Base-by-base conservation (phyloP, 805 yeast species). In the Candida saitoana region DNA sequence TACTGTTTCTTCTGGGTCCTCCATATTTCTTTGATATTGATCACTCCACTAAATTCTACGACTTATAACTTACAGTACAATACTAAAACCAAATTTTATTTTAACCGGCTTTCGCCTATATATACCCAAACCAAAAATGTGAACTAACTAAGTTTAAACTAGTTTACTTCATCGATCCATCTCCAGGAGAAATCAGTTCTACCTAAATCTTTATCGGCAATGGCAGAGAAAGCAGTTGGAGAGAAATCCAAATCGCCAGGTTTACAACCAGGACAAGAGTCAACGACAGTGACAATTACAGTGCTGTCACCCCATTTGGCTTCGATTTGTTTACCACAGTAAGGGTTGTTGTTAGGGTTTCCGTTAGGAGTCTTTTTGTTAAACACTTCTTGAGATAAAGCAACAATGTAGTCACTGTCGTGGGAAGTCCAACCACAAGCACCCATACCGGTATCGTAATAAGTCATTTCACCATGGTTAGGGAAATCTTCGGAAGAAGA, bases 281-380 rank as follows among this genome's bases (percentile, higher is more conserved):
- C 85, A 31, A 69, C 74, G 38, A 79, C 79, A 17, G 74, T 73
- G 38, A 80, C 85, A 34, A 65, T 69, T 44, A 78, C 82, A 12
- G 78, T 61, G 54, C 74, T 74, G 38, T 75, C 79, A 43, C 61
- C 59, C 51, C 70, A 72, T 51, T 51, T 52, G 29, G 77, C 76
- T 37, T 59, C 62, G 51, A 78, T 75, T 52, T 68, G 57, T 59
- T 67, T 71, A 40, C 82, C 83, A 59, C 84, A 79, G 52, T 67
- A 64, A 49, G 76, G 65, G 59, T 69, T 70, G 44, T 69, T 54
- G 50, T 73, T 77, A 3, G 73, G 65, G 54, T 67, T 65, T 16
- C 60, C 62, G 42, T 52, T 51, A 18, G 58, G 54, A 37, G 57
- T 55, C 42, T 60, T 53, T 29, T 55, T 50, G 47, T 66, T 63